Conservation (phyloP, 129 eudicot genomes). For the Artemisia tridentata region DNA sequence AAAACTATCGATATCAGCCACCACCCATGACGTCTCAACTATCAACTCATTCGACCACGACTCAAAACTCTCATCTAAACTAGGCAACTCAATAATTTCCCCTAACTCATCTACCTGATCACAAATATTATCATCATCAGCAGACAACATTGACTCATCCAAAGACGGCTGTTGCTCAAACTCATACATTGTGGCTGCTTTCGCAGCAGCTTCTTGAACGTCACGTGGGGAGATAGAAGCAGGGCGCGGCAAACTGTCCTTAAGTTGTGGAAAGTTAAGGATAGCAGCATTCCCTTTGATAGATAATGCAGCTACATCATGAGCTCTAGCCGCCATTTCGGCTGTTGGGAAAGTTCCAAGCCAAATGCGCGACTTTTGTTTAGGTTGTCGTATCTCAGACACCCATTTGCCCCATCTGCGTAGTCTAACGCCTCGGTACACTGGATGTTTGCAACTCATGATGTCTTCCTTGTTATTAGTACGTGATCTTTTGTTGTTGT, state of each 20-base stretch:
- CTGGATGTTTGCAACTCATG: slow-evolving; percentile 35
- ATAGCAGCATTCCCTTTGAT: slow-evolving; percentile 32
- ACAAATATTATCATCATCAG: too few species aligned
- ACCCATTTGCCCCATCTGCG: slow-evolving; percentile 50
- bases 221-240: slow-evolving; percentile 32
- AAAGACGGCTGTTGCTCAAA: neutral
- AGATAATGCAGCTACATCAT: slow-evolving; percentile 35
- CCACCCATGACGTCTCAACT: slow-evolving; percentile 68
- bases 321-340: slow-evolving; percentile 41
- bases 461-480: slow-evolving; percentile 16
- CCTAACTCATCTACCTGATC: slow-evolving; percentile 45
- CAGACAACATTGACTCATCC: neutral
- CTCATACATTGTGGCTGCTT: slow-evolving; percentile 30
- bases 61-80: slow-evolving; percentile 49
- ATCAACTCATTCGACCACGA: slow-evolving; percentile 48
- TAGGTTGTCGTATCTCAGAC: slow-evolving; percentile 39
- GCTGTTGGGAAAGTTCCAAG: slow-evolving; percentile 36
- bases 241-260: slow-evolving; percentile 35
- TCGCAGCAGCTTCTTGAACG: slow-evolving; percentile 38
- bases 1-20: slow-evolving; percentile 42
- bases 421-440: slow-evolving; percentile 36
- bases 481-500: slow-evolving; percentile 13
- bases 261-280: slow-evolving; percentile 35
- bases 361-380: slow-evolving; percentile 40
- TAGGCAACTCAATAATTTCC: slow-evolving; percentile 74